Conservation (phyloP, 805 yeast species). For the Ogataea ramenticola region DNA sequence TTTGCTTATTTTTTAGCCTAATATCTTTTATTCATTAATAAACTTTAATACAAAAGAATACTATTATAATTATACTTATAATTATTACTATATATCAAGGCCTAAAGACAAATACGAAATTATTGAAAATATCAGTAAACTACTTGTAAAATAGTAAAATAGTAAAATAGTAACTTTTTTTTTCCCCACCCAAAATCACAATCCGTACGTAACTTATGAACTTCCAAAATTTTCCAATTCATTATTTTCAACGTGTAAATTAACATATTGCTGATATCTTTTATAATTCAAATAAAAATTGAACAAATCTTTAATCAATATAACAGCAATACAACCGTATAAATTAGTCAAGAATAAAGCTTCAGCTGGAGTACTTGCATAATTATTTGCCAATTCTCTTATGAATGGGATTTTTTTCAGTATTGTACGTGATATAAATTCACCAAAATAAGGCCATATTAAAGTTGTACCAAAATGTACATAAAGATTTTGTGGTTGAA, state of each 20-base stretch:
- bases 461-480: constrained; percentile 20
- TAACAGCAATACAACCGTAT: constrained; percentile 26
- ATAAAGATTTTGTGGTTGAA: constrained; percentile 10
- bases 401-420: constrained; percentile 17
- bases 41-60: neutral
- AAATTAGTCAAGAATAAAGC: constrained; percentile 25
- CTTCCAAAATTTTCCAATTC: too few species aligned
- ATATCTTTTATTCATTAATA: neutral
- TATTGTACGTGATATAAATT: constrained; percentile 13
- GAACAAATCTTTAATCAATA: constrained; percentile 24
- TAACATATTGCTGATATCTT: constrained; percentile 16
- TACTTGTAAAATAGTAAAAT: too few species aligned
- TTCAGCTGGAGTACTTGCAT: constrained; percentile 30
- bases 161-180: too few species aligned
- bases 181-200: too few species aligned
- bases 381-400: constrained; percentile 12
- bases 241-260: neutral
- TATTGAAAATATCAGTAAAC: too few species aligned
- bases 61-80: too few species aligned
- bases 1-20: neutral
- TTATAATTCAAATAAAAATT: constrained; percentile 26
- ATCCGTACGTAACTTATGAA: too few species aligned
- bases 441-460: constrained; percentile 28
- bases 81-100: neutral
- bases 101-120: too few species aligned